Conservation (phyloP, 805 yeast species). For the Lipomyces orientalis region DNA sequence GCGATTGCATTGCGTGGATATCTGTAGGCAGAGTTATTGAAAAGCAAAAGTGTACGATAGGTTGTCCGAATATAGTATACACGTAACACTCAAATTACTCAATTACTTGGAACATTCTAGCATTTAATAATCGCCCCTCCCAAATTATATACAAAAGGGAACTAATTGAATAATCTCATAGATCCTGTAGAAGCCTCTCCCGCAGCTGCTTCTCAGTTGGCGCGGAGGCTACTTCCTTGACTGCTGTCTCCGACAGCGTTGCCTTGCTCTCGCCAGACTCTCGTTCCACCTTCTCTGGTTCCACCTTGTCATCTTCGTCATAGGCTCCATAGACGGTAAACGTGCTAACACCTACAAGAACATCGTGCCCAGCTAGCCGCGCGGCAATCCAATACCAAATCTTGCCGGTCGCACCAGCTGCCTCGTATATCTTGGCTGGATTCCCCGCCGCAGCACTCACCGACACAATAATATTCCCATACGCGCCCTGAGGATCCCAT, state of each 20-base stretch:
- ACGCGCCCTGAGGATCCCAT: conserved; percentile 31
- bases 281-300: neutral
- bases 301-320: neutral
- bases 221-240: neutral
- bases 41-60: neutral
- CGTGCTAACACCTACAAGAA: conserved; percentile 27
- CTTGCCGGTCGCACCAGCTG: conserved; percentile 15
- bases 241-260: neutral
- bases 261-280: neutral
- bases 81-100: too few species aligned
- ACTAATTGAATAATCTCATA: neutral
- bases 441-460: conserved; percentile 32
- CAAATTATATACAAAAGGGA: neutral
- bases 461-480: conserved; percentile 18
- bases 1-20: conserved; percentile 35
- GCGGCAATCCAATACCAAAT: conserved; percentile 35
- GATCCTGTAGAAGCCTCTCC: neutral
- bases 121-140: neutral
- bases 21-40: neutral
- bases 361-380: conserved; percentile 17
- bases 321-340: conserved; percentile 13
- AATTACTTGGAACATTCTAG: neutral
- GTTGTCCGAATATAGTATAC: neutral
- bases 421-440: conserved; percentile 27
- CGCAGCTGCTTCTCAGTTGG: neutral